These are phyloP conservation scores for Trichosporon inkin DNA, from an alignment of 1,284 basidiomycete genomes.

Conservation along the genomic window DNA sequence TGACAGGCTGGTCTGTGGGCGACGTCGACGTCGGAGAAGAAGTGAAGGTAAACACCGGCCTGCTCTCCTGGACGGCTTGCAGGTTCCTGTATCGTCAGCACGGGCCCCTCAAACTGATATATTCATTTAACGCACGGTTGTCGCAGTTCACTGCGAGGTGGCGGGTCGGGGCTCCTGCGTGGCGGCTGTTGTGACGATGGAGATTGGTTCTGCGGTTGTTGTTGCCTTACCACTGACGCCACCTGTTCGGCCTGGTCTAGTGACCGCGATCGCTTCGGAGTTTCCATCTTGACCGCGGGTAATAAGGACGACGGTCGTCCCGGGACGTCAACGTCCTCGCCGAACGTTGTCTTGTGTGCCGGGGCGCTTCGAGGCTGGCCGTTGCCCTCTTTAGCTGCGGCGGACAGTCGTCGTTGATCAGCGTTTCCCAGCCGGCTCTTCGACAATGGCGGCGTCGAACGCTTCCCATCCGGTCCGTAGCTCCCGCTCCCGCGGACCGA, in stretches of 20 bases:
- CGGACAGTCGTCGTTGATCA: neutral
- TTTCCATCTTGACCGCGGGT: neutral
- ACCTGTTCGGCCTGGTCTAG: neutral
- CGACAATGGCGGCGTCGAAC: slow-evolving; percentile 9
- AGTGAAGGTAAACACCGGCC: slow-evolving; percentile 1
- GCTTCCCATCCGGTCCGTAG: neutral
- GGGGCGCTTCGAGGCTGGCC: slow-evolving; percentile 23
- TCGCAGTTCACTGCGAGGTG: slow-evolving; percentile 39
- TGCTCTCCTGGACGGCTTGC: neutral
- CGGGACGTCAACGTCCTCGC: neutral
- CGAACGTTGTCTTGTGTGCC: slow-evolving; percentile 17
- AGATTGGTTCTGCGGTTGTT: neutral
- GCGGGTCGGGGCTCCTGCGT: slow-evolving; percentile 40
- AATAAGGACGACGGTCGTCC: neutral
- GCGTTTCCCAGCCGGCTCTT: slow-evolving; percentile 24
- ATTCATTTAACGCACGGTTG: slow-evolving; percentile 28
- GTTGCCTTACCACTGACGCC: neutral
- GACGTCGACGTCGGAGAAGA: neutral
- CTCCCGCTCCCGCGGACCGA: neutral
- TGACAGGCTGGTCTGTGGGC: neutral
- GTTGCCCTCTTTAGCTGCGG: neutral
- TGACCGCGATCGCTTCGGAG: neutral
- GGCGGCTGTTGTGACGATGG: slow-evolving; percentile 4
- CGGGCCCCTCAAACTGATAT: neutral
- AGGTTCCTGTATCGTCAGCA: neutral